A percentile compares a stretch with the other conserved stretches of the same genome.
Conservation (phyloP, 345 rosid genomes). For the Arabidopsis suecica region DNA sequence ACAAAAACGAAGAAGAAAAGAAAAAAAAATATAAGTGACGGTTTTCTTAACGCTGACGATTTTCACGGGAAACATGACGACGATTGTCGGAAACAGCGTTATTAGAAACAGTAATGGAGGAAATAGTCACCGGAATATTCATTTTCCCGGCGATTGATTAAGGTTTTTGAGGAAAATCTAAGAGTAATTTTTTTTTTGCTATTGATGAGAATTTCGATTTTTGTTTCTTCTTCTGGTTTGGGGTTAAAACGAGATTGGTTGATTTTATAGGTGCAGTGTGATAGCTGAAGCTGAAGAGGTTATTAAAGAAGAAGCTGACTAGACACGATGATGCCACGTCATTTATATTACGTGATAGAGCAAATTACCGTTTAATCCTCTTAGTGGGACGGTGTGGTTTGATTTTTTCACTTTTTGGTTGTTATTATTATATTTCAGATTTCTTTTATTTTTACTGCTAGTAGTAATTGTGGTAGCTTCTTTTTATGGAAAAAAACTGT, state of each 20-base stretch:
- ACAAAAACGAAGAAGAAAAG: not conserved
- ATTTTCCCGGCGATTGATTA: constrained; percentile 49
- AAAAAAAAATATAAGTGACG: constrained; percentile 1
- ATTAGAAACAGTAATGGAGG: constrained; percentile 43
- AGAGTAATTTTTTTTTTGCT: not conserved
- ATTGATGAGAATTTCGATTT: not conserved
- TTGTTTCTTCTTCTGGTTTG: not conserved
- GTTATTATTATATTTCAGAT: too few species aligned
- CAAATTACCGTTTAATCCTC: constrained; percentile 1
- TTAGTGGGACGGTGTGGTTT: constrained; percentile 30
- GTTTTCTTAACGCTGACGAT: constrained; percentile 37
- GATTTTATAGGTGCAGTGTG: constrained; percentile 28
- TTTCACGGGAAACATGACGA: constrained; percentile 67
- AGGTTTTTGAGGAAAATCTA: not conserved
- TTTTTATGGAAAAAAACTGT: constrained; percentile 9
- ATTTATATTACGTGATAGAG: constrained; percentile 25
- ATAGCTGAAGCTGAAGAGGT: constrained; percentile 37
- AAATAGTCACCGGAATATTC: constrained; percentile 49
- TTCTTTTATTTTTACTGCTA: not conserved
- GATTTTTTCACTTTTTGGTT: not conserved
- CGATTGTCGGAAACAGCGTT: constrained; percentile 61
- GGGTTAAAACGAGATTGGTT: constrained; percentile 11
- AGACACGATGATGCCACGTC: constrained; percentile 40
- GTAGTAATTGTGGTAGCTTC: constrained; percentile 19
- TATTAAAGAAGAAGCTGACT: constrained; percentile 28